Conservation (phyloP, 306 rosid genomes). For the Cicer pinnatifidum region DNA sequence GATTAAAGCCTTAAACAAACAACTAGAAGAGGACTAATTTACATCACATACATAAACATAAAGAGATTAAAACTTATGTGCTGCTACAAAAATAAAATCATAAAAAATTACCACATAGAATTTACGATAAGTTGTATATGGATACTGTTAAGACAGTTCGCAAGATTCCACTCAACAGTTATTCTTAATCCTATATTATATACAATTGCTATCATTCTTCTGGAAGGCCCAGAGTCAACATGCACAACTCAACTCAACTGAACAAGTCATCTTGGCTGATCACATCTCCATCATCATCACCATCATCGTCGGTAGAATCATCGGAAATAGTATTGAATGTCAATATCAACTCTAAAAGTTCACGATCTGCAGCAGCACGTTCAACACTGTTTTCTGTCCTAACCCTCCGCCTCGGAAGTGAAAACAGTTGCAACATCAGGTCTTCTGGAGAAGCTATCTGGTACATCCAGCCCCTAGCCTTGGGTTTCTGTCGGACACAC, state of each 20-base stretch:
- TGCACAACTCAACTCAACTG: conserved; percentile 53
- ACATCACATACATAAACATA: not conserved
- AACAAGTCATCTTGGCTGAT: conserved; percentile 60
- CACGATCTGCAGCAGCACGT: conserved; percentile 50
- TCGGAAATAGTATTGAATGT: conserved; percentile 60
- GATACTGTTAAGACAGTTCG: conserved; percentile 21
- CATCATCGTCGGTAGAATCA: conserved; percentile 55
- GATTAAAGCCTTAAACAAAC: not conserved
- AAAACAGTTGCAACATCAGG: conserved; percentile 71
- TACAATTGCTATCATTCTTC: conserved; percentile 54
- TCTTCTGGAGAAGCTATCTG: conserved; percentile 62
- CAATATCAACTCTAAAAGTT: conserved; percentile 61
- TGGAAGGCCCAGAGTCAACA: conserved; percentile 16
- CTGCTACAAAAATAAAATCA: conserved; percentile 31
- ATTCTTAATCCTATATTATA: conserved; percentile 47
- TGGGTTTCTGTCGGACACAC: conserved; percentile 79
- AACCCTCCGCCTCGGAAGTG: conserved; percentile 61
- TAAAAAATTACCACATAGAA: conserved; percentile 20
- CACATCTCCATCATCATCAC: conserved; percentile 56
- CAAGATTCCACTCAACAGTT: conserved; percentile 41
- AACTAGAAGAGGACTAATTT: not conserved
- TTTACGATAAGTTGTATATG: conserved; percentile 24
- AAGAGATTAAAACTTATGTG: conserved; percentile 31
- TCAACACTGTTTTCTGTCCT: conserved; percentile 54
- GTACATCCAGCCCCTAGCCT: conserved; percentile 81